Conservation (phyloP, 2,329 filamentous ascomycete species). For the Emmonsia crescens region DNA sequence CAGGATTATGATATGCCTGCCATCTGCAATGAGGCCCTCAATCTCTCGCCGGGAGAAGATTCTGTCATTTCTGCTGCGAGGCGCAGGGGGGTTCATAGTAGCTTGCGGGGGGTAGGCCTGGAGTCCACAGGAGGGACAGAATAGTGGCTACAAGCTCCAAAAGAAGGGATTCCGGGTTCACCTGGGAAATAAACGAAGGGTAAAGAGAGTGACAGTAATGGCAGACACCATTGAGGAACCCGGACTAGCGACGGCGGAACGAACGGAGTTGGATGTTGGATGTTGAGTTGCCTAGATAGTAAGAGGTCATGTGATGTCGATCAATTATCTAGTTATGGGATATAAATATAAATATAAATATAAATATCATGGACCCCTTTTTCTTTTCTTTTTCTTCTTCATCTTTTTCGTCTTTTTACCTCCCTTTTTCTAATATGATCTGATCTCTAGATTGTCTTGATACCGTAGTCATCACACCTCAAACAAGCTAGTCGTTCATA, state of each 20-base stretch:
- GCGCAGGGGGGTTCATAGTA: not conserved
- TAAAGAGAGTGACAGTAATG: not conserved
- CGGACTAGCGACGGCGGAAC: not conserved
- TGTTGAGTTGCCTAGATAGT: no score
- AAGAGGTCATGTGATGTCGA: no score
- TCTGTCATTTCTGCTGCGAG: constrained; percentile 33
- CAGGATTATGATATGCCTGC: constrained; percentile 67
- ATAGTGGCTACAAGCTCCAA: not conserved
- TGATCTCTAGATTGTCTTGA: no score
- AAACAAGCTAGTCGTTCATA: no score
- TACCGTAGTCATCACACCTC: no score
- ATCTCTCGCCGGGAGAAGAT: constrained; percentile 54
- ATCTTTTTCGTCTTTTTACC: no score
- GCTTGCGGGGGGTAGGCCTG: not conserved
- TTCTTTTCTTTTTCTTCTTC: no score
- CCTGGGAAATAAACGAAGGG: not conserved
- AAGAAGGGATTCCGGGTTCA: not conserved
- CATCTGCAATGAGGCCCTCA: constrained; percentile 74
- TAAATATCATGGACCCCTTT: no score
- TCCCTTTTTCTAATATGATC: no score
- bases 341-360: no score
- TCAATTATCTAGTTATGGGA: no score
- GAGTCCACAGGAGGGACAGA: not conserved
- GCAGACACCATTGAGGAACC: not conserved
- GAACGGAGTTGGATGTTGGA: not conserved